phyloP scores from a whole-genome alignment of 352 stramenopile species.

The Aphanomyces astaci region DNA sequence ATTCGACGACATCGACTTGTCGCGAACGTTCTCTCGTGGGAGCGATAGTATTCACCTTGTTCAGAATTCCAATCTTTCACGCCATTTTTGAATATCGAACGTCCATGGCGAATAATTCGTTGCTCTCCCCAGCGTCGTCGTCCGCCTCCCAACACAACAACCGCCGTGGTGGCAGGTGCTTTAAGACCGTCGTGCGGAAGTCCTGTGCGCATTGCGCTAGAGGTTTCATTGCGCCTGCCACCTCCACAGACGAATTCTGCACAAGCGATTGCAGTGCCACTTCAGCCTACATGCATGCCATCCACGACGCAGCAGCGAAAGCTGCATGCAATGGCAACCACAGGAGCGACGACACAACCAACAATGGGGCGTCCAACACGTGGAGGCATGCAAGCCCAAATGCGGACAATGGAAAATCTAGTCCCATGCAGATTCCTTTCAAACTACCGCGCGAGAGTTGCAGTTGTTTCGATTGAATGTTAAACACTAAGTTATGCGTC shows the following conservation, averaged over 20 bases:
- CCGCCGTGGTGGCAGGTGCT: background rate
- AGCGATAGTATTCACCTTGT: no score
- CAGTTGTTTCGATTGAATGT: no score
- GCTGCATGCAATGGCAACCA: background rate
- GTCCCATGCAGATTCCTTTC: background rate
- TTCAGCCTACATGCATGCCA: background rate
- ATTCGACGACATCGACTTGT: background rate
- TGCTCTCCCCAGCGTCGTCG: background rate
- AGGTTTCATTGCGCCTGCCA: background rate
- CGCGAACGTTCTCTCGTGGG: background rate
- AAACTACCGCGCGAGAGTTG: no score
- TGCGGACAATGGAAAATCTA: background rate
- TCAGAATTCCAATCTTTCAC: no score
- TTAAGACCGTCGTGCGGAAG: background rate
- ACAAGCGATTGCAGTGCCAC: constrained; percentile 1
- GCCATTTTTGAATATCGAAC: background rate
- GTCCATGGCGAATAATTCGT: background rate
- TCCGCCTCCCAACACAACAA: background rate
- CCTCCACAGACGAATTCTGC: background rate
- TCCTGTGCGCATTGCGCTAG: background rate
- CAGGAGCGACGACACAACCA: background rate
- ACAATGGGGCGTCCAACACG: no score
- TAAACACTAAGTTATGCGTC: no score
- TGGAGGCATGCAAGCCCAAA: no score
- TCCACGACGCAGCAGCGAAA: background rate